Conservation (phyloP, 2,329 filamentous ascomycete genomes). For the Xenosphaeropsis pyriputrescens region DNA sequence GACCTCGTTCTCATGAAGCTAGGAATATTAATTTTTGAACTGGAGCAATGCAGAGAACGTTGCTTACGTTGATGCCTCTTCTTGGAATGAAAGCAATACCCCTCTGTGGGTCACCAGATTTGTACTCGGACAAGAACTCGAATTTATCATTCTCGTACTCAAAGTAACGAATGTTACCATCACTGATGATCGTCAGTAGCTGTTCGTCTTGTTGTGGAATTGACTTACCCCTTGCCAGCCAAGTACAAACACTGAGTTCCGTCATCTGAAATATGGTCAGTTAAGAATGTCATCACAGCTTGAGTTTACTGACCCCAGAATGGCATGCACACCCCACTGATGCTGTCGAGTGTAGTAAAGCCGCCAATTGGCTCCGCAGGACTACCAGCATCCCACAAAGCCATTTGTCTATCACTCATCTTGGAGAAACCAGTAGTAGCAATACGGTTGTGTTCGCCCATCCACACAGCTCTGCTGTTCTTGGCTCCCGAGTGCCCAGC, state of each 20-base stretch:
- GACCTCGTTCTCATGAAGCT: conserved; percentile 90
- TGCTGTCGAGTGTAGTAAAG: conserved; percentile 83
- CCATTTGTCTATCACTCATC: conserved; percentile 96
- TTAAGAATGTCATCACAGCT: conserved; percentile 7
- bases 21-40: conserved; percentile 7
- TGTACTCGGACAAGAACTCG: conserved; percentile 92
- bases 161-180: conserved; percentile 98
- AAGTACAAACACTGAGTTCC: conserved; percentile 91
- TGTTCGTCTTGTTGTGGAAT: background rate
- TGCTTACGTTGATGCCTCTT: conserved; percentile 72
- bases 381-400: conserved; percentile 83
- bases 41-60: background rate
- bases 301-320: conserved; percentile 61
- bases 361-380: conserved; percentile 72
- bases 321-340: conserved; percentile 96
- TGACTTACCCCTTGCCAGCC: conserved; percentile 81
- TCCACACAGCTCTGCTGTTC: conserved; percentile 93
- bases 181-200: conserved; percentile 32
- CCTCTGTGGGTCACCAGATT: conserved; percentile 88
- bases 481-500: conserved; percentile 85
- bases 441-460: conserved; percentile 92
- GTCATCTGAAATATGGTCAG: conserved; percentile 40
- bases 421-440: conserved; percentile 94
- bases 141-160: conserved; percentile 99
- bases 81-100: conserved; percentile 91